A percentile compares a stretch with the other conserved stretches of the same genome.
These are phyloP conservation scores for Pyrenophora tritici-repentis DNA, from an alignment of 2,329 filamentous ascomycete species.

Conservation along the genomic window DNA sequence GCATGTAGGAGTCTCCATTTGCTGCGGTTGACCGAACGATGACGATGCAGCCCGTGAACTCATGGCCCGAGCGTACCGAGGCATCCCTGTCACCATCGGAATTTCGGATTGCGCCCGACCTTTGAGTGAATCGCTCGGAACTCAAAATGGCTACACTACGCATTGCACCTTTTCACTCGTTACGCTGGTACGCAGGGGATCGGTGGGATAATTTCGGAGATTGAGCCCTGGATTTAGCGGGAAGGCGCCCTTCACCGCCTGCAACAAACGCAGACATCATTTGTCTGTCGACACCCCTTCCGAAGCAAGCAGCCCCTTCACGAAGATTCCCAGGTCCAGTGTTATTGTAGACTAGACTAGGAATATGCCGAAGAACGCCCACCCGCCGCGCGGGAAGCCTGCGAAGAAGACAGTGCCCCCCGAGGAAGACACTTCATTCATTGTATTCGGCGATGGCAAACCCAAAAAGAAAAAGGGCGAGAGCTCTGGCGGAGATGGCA, in stretches of 20 bases:
- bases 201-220: constrained; percentile 8
- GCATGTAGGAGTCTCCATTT: not conserved
- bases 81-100: constrained; percentile 21
- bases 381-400: constrained; percentile 50
- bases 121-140: constrained; percentile 1
- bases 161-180: not conserved
- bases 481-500: constrained; percentile 13
- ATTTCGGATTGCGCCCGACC: constrained; percentile 14
- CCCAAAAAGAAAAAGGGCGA: constrained; percentile 49
- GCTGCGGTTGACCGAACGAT: not conserved
- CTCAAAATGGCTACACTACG: constrained; percentile 9
- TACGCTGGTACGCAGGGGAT: too few species aligned
- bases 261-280: constrained; percentile 6
- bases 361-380: constrained; percentile 56
- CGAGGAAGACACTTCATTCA: constrained; percentile 55
- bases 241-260: constrained; percentile 20
- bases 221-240: constrained; percentile 25
- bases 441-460: constrained; percentile 55
- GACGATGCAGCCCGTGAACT: constrained; percentile 8
- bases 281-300: constrained; percentile 1
- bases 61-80: constrained; percentile 18
- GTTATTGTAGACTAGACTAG: not conserved
- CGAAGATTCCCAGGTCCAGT: constrained; percentile 6
- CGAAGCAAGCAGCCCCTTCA: constrained; percentile 5
- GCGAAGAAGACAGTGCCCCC: constrained; percentile 51